Evolutionary conservation across 345 rosid species (phyloP).

Genomic region (Psidium guajava): DNA sequence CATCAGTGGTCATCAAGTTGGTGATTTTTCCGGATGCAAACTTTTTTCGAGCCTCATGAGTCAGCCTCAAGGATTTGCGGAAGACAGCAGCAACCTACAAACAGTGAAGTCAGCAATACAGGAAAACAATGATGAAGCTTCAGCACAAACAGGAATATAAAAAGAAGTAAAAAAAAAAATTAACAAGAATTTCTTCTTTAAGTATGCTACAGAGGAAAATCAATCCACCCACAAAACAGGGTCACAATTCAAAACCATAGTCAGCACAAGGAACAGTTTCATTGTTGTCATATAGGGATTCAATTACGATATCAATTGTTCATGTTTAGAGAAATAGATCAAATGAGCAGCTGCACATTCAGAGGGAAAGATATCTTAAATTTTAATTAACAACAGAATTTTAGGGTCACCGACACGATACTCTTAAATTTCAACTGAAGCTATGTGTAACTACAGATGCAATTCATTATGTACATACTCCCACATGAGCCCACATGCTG

Average conservation of each 20-base stretch:
- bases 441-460: neutral
- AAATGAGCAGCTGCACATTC: neutral
- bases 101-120: neutral
- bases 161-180: neutral
- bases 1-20: constrained; percentile 97
- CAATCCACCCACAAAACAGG: neutral
- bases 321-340: neutral
- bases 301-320: neutral
- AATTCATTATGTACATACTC: neutral
- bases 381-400: neutral
- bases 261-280: neutral
- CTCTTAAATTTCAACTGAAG: neutral
- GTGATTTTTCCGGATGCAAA: constrained; percentile 93
- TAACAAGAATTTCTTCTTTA: neutral
- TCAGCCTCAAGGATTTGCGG: constrained; percentile 85
- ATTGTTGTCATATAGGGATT: neutral
- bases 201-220: neutral
- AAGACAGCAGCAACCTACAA: constrained; percentile 93
- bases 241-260: neutral
- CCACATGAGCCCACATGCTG: neutral
- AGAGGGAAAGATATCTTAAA: neutral
- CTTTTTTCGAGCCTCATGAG: constrained; percentile 77
- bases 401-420: neutral
- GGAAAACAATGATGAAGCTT: neutral
- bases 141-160: neutral